Percentiles rank a stretch among this genome's conserved stretches.
Evolutionary conservation across 768 basidiomycete genomes (phyloP).

Genomic region (Lentinula lateritia): DNA sequence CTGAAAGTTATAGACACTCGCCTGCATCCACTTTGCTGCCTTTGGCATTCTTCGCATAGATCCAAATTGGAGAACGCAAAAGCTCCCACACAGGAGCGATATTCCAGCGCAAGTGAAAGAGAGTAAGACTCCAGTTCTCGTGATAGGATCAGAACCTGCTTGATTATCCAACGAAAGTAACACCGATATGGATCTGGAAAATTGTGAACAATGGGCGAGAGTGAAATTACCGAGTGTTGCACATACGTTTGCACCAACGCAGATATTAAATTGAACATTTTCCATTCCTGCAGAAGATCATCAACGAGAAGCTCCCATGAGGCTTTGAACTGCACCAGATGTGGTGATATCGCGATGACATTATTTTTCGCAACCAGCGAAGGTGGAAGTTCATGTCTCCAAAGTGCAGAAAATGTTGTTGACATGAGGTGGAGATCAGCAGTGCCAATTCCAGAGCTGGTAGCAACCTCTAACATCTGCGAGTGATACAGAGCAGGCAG

Average conservation of each 20-base stretch:
- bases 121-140: neutral
- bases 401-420: neutral
- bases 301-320: constrained; percentile 1
- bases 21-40: neutral
- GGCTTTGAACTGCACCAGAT: neutral
- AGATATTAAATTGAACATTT: constrained; percentile 1
- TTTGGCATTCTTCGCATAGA: constrained; percentile 5
- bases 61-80: neutral
- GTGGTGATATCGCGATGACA: neutral
- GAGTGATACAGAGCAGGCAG: constrained; percentile 1
- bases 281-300: constrained; percentile 2
- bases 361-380: neutral
- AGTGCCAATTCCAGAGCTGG: neutral
- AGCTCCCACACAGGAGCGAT: neutral
- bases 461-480: neutral
- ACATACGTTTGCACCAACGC: neutral
- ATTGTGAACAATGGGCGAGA: neutral
- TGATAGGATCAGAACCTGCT: neutral
- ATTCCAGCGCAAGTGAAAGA: constrained; percentile 3
- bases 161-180: neutral
- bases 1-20: neutral
- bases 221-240: neutral
- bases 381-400: neutral
- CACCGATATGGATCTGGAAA: neutral
- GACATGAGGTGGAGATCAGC: neutral